Percentiles rank a stretch among this genome's conserved stretches.
phyloP scores from a whole-genome alignment of 345 rosid species.

The Cardiospermum halicacabum region DNA sequence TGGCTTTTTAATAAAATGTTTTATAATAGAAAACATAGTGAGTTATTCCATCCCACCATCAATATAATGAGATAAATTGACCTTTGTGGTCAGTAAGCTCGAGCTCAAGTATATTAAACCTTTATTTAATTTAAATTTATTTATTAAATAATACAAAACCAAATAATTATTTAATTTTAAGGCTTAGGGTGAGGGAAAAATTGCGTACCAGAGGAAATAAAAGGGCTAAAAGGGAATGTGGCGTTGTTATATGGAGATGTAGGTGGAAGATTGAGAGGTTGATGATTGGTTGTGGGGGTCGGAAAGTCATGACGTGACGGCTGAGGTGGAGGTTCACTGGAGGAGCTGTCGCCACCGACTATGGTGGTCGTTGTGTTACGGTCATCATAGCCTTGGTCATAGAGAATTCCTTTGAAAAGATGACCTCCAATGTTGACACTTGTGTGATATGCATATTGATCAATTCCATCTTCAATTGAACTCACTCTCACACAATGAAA shows the following conservation, averaged over 20 bases:
- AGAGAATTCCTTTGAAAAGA: slow-evolving; percentile 47
- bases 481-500: slow-evolving; percentile 43
- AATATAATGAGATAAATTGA: too few relatives aligned
- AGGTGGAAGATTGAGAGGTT: slow-evolving; percentile 2
- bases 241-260: slow-evolving; percentile 18
- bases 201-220: slow-evolving; percentile 42
- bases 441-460: slow-evolving; percentile 44
- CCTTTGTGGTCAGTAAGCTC: too few relatives aligned
- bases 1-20: too few relatives aligned
- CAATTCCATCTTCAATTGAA: slow-evolving; percentile 33
- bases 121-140: too few relatives aligned
- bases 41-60: too few relatives aligned
- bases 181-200: slow-evolving; percentile 45
- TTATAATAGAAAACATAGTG: too few relatives aligned
- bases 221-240: slow-evolving; percentile 31
- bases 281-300: slow-evolving; percentile 12
- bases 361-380: slow-evolving; percentile 1
- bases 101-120: too few relatives aligned
- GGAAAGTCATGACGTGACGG: slow-evolving; percentile 13
- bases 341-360: slow-evolving; percentile 28
- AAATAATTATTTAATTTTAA: background rate
- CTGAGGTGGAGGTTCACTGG: slow-evolving; percentile 15
- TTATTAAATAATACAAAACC: background rate
- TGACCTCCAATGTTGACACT: slow-evolving; percentile 46
- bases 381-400: slow-evolving; percentile 42